Evolutionary conservation across 1,284 basidiomycete genomes (phyloP).

Genomic region (Ceratobasidium sp.): DNA sequence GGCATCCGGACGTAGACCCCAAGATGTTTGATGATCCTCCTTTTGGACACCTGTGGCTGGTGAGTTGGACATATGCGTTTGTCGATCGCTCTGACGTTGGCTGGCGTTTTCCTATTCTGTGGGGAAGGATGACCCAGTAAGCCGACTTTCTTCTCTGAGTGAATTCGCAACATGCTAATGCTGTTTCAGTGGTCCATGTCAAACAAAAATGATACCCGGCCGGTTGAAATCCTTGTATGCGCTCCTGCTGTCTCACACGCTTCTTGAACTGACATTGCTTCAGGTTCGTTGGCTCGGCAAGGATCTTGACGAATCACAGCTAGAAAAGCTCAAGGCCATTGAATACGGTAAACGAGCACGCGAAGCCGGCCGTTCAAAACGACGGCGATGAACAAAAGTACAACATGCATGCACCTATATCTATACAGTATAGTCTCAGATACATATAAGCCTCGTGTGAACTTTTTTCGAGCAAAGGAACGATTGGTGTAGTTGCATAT

Average conservation of each 20-base stretch:
- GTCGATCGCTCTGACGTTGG: neutral
- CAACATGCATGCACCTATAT: neutral
- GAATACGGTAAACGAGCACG: conserved; percentile 40
- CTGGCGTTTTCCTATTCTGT: neutral
- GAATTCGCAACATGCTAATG: neutral
- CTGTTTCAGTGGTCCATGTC: conserved; percentile 2
- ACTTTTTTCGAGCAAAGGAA: conserved; percentile 2
- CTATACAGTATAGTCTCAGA: neutral
- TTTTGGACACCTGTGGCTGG: conserved; percentile 34
- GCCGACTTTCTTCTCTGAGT: neutral
- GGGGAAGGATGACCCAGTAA: conserved; percentile 25
- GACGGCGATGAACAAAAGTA: conserved; percentile 1
- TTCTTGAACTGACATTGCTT: neutral
- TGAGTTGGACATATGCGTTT: neutral
- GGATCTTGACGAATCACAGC: conserved; percentile 38
- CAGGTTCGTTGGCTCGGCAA: conserved; percentile 41
- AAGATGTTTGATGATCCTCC: conserved; percentile 24
- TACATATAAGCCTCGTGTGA: neutral
- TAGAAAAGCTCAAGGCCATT: conserved; percentile 41
- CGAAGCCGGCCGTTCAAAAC: conserved; percentile 4
- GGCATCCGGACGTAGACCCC: conserved; percentile 21
- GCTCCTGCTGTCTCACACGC: neutral
- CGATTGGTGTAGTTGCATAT: conserved; percentile 25
- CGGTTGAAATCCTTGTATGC: conserved; percentile 26
- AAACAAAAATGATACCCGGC: conserved; percentile 28